phyloP scores from a whole-genome alignment of 2,329 filamentous ascomycete species.

The Rhynchosporium agropyri region DNA sequence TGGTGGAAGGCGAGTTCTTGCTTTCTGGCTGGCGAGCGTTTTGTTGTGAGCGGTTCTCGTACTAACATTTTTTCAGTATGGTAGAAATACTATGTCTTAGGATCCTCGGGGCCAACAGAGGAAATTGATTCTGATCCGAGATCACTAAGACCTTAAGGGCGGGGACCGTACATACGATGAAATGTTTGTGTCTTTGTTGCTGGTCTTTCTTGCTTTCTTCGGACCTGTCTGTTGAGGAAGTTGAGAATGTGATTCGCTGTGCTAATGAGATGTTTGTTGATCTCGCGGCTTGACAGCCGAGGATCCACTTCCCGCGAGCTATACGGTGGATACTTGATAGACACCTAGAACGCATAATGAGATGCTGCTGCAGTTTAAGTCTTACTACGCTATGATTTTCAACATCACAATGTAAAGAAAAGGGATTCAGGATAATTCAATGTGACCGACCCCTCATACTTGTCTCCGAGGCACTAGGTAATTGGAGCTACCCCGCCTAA shows the following conservation, averaged over 20 bases:
- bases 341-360: neutral
- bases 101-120: too few relatives aligned
- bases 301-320: constrained; percentile 4
- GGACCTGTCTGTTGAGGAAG: neutral
- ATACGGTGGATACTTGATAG: neutral
- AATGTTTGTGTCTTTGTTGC: constrained; percentile 13
- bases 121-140: too few relatives aligned
- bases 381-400: neutral
- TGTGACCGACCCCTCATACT: constrained; percentile 12
- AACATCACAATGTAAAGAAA: neutral
- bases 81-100: too few relatives aligned
- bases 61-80: neutral
- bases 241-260: neutral
- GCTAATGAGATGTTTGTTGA: neutral
- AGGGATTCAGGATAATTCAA: neutral
- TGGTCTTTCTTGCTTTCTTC: neutral
- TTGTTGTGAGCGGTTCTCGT: constrained; percentile 8
- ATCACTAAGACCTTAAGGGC: too few relatives aligned
- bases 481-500: neutral
- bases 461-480: constrained; percentile 9
- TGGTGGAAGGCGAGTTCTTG: neutral
- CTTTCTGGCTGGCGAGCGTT: neutral
- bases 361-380: neutral
- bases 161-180: neutral
- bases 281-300: neutral